Evolutionary conservation across 257 asterid genomes (phyloP).

Genomic region (Knoxia roxburghii): DNA sequence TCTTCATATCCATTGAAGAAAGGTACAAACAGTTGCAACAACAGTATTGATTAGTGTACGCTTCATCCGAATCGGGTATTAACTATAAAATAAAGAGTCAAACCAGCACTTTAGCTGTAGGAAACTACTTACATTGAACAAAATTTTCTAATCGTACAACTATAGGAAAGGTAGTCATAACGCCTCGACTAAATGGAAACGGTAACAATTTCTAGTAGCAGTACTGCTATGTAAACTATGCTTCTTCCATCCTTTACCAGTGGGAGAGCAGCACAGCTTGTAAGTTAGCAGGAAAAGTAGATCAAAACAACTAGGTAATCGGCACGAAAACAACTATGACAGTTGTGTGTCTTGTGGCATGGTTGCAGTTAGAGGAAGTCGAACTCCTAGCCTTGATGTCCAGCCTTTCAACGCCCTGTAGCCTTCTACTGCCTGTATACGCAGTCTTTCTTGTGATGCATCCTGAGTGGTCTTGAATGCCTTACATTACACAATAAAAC

Average conservation of each 20-base stretch:
- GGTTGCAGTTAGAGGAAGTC: conserved; percentile 43
- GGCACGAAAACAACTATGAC: conserved; percentile 14
- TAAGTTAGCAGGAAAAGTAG: neutral
- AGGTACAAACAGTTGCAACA: neutral
- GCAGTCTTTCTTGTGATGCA: conserved; percentile 87
- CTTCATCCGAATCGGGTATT: neutral
- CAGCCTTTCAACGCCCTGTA: conserved; percentile 83
- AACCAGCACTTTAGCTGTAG: neutral
- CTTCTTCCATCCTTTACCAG: neutral
- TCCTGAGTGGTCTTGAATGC: conserved; percentile 43
- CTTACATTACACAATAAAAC: conserved; percentile 28
- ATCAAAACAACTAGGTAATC: neutral
- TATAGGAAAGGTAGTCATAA: neutral
- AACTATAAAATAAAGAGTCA: neutral
- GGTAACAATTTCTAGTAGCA: neutral
- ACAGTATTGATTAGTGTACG: neutral
- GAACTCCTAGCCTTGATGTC: conserved; percentile 76
- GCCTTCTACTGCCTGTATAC: conserved; percentile 77
- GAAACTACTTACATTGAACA: neutral
- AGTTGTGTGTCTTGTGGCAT: conserved; percentile 12
- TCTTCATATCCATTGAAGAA: no score
- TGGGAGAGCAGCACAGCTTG: neutral
- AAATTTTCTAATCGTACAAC: neutral
- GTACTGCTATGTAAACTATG: neutral
- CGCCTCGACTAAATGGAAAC: neutral